Evolutionary conservation across 768 basidiomycete species (phyloP).

Genomic region (Clathrus columnatus): DNA sequence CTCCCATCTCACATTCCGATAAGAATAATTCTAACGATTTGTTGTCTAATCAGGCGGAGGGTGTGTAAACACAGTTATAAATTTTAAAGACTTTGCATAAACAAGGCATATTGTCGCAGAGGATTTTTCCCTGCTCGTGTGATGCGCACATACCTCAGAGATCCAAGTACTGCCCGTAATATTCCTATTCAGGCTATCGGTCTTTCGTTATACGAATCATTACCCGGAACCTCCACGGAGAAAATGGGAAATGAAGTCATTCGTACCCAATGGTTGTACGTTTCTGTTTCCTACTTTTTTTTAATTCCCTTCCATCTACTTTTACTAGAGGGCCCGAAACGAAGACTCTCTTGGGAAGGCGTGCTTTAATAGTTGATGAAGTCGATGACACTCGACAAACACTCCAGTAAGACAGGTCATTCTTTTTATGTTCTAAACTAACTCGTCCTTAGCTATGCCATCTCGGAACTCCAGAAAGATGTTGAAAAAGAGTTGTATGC

Average conservation of each 20-base stretch:
- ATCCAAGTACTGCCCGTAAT: constrained; percentile 57
- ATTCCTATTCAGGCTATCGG: constrained; percentile 96
- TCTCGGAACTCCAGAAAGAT: constrained; percentile 84
- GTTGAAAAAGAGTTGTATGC: constrained; percentile 60
- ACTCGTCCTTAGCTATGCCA: constrained; percentile 58
- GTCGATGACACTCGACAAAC: constrained; percentile 87
- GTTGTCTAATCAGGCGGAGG: constrained; percentile 73
- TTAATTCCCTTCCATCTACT: not conserved
- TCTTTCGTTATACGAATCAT: constrained; percentile 86
- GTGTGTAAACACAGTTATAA: constrained; percentile 37
- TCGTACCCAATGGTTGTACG: constrained; percentile 94
- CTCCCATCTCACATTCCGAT: not conserved
- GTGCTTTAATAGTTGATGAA: constrained; percentile 81
- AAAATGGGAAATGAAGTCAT: constrained; percentile 79
- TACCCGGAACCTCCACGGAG: constrained; percentile 65
- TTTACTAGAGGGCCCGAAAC: constrained; percentile 50
- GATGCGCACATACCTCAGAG: constrained; percentile 82
- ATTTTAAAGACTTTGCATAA: constrained; percentile 14
- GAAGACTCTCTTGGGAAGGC: constrained; percentile 66
- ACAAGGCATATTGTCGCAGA: constrained; percentile 41
- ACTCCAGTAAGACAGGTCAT: constrained; percentile 52
- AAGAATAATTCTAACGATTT: not conserved
- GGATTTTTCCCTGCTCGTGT: constrained; percentile 96
- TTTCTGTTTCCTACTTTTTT: constrained; percentile 13
- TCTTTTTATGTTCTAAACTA: not conserved